Base-by-base conservation (phyloP, 1,284 basidiomycete species). In the Ganoderma lingzhi region DNA sequence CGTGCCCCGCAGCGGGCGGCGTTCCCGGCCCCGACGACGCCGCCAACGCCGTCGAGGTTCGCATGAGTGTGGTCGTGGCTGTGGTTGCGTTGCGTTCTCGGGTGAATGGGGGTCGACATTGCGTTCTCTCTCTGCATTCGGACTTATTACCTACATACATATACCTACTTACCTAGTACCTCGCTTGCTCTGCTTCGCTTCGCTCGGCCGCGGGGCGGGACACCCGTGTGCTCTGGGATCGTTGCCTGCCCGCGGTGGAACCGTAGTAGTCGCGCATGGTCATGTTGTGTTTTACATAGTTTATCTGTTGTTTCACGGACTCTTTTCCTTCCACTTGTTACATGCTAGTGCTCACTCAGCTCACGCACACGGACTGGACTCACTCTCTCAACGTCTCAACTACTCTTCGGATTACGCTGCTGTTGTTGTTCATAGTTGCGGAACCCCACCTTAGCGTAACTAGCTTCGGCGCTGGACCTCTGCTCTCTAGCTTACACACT, bases 31-130 rank as follows among this genome's bases (percentile, higher is more conserved):
- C 48, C 69, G 67, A 42, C 23, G 39, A 60, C 63, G 79, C 64
- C 80, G 0, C 66, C 74, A 15, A 51, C 74, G 15, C 76, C 76
- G 6, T 73, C 66, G 65, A 48, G 63, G 35, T 60, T 60, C 58
- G 58, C 58, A 60, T 59, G 58, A 59, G 66, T 51, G 62, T 70
- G 69, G 48, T 51, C 60, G 58, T 35, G 58, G n/a, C 12, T 39
- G n/a, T n/a, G 8, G 2, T 8, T 51, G 48, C 48, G 48, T 56
- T 8, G 14, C 12, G 53, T 51, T 28, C 23, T 10, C 10, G 8
- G 45, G 8, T 9, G 6, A 48, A 23, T 23, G 23, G 23, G 23
- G 23, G 23, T 48, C 19, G 23, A 28, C 48, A 28, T 51, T 51
- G 9, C 23, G 12, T 14, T 28, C 23, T 51, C 48, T 51, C 48